phyloP scores from a whole-genome alignment of 2,329 filamentous ascomycete genomes.

The Xylaria arbuscula region DNA sequence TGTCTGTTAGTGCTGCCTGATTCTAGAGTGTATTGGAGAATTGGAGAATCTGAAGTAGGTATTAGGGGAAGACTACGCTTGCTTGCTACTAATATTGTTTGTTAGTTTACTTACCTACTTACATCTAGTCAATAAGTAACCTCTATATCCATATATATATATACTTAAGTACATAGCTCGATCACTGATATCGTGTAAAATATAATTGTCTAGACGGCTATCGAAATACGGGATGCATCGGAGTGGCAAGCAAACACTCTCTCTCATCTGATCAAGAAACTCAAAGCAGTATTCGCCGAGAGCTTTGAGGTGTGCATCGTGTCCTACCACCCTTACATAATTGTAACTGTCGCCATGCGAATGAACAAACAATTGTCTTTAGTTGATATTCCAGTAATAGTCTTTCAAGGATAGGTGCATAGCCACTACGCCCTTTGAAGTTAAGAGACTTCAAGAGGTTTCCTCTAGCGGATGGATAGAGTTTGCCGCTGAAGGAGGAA shows the following conservation, averaged over 20 bases:
- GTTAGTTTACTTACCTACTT: no score
- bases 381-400: not conserved
- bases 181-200: no score
- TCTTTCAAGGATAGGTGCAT: not conserved
- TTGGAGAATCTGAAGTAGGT: not conserved
- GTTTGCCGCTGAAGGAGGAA: constrained; percentile 18
- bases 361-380: not conserved
- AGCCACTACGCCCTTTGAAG: not conserved
- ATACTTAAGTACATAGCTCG: not conserved
- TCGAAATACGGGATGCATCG: not conserved
- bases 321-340: constrained; percentile 1
- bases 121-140: no score
- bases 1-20: not conserved
- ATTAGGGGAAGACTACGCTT: not conserved
- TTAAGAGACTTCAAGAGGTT: not conserved
- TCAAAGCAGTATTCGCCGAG: not conserved
- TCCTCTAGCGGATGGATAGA: not conserved
- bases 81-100: no score
- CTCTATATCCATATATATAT: not conserved
- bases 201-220: no score
- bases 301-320: not conserved
- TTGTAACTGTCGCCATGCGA: not conserved
- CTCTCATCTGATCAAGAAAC: not conserved
- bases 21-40: not conserved
- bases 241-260: not conserved